Conservation (phyloP, 352 stramenopile genomes). For the Phytopythium mirpurense region DNA sequence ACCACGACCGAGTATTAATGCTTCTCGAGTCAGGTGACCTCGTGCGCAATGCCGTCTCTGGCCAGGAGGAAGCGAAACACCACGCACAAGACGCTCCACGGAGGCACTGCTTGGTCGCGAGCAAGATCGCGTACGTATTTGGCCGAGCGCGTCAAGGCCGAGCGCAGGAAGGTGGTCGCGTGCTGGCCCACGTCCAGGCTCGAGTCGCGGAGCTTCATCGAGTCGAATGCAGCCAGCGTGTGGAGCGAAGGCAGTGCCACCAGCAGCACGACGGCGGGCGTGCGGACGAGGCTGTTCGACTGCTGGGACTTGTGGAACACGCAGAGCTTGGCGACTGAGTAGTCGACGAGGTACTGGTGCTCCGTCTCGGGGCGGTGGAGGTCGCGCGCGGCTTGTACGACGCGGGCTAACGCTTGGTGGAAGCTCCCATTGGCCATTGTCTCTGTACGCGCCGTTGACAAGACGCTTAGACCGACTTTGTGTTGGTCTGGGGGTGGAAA, state of each 20-base stretch:
- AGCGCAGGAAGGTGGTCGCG: constrained; percentile 8
- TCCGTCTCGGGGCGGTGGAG: constrained; percentile 6
- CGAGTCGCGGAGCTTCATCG: constrained; percentile 7
- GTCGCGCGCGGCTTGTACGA: not conserved
- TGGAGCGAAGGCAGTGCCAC: constrained; percentile 10
- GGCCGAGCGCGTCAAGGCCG: constrained; percentile 4
- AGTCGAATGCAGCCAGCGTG: constrained; percentile 7
- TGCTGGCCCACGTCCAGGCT: constrained; percentile 1
- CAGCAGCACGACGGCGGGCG: constrained; percentile 10
- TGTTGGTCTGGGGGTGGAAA: no score
- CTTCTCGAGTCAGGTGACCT: not conserved
- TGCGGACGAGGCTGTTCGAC: constrained; percentile 8
- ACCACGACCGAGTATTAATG: constrained; percentile 17
- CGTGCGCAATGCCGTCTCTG: constrained; percentile 5
- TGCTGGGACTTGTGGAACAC: constrained; percentile 17
- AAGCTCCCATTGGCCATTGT: not conserved
- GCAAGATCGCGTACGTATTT: constrained; percentile 11
- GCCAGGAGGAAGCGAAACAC: constrained; percentile 9
- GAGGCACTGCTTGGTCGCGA: constrained; percentile 6
- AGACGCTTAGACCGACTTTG: no score
- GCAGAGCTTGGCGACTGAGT: constrained; percentile 20
- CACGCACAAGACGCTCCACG: constrained; percentile 9
- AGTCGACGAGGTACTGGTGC: constrained; percentile 16
- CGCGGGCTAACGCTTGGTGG: not conserved
- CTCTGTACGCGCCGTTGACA: not conserved